These are phyloP conservation scores for Solanum appendiculatum DNA, from an alignment of 257 asterid species.

Conservation along the genomic window DNA sequence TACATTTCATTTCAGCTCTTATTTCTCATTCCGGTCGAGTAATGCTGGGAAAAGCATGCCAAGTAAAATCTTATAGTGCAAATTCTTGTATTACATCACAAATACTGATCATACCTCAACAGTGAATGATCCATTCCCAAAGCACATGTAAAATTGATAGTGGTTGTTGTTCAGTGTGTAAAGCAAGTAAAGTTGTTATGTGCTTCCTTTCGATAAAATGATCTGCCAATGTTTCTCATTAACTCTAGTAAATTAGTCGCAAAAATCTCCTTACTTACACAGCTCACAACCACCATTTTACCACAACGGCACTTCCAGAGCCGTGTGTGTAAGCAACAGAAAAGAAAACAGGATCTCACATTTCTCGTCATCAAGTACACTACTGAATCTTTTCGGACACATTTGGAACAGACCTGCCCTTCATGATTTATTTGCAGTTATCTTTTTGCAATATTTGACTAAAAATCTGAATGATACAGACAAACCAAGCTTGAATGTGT, in stretches of 20 bases:
- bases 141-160: not conserved
- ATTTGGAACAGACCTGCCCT: not conserved
- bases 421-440: not conserved
- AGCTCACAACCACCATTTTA: not conserved
- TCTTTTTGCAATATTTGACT: not conserved
- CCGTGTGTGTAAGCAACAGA: not conserved
- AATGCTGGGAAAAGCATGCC: not conserved
- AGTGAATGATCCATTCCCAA: not conserved
- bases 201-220: not conserved
- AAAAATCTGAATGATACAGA: conserved; percentile 87
- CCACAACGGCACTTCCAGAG: not conserved
- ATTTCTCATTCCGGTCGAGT: not conserved
- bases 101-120: no score
- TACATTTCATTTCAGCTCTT: not conserved
- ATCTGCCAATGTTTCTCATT: not conserved
- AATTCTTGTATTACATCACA: not conserved
- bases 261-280: not conserved
- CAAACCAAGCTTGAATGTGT: conserved; percentile 88
- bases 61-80: not conserved
- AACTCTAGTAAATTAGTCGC: not conserved
- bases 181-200: not conserved
- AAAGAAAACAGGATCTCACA: not conserved
- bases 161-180: not conserved
- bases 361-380: not conserved
- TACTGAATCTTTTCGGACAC: not conserved